Evolutionary conservation across 257 asterid species (phyloP).

Genomic region (Solanum lignicaule): DNA sequence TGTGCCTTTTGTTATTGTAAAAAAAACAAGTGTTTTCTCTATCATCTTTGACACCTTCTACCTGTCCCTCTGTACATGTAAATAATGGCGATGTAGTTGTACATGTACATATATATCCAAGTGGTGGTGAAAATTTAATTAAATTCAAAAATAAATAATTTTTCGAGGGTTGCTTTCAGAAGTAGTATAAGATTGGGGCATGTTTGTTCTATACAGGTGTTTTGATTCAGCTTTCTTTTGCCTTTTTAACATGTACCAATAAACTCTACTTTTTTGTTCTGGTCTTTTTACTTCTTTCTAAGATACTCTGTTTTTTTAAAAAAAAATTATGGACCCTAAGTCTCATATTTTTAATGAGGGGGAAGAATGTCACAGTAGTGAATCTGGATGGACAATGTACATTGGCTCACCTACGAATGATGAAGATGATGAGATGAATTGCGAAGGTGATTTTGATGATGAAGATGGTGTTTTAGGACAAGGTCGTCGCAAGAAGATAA

Average conservation of each 20-base stretch:
- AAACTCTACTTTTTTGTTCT: neutral
- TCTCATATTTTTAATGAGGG: slow-evolving; percentile 14
- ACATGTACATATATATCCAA: slow-evolving; percentile 9
- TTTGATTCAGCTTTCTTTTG: neutral
- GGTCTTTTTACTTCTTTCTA: neutral
- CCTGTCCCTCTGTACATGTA: slow-evolving; percentile 22
- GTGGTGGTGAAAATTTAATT: slow-evolving; percentile 15
- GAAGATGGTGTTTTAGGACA: neutral
- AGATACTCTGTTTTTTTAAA: neutral
- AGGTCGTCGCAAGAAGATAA: neutral
- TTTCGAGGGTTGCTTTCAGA: slow-evolving; percentile 5
- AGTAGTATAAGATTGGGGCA: slow-evolving; percentile 18
- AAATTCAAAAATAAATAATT: slow-evolving; percentile 1
- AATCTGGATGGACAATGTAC: slow-evolving; percentile 47
- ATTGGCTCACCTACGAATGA: slow-evolving; percentile 23
- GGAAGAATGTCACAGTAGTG: slow-evolving; percentile 39
- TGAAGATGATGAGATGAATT: neutral
- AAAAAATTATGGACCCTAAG: slow-evolving; percentile 15
- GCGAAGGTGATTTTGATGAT: neutral
- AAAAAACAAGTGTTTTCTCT: slow-evolving; percentile 11
- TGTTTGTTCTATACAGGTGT: slow-evolving; percentile 20
- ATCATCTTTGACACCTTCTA: slow-evolving; percentile 24
- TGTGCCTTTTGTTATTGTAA: slow-evolving; percentile 9
- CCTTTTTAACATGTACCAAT: neutral
- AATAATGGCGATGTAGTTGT: slow-evolving; percentile 6